Evolutionary conservation across 768 basidiomycete genomes (phyloP).

Genomic region (Chalciporus sphaerocephalus): DNA sequence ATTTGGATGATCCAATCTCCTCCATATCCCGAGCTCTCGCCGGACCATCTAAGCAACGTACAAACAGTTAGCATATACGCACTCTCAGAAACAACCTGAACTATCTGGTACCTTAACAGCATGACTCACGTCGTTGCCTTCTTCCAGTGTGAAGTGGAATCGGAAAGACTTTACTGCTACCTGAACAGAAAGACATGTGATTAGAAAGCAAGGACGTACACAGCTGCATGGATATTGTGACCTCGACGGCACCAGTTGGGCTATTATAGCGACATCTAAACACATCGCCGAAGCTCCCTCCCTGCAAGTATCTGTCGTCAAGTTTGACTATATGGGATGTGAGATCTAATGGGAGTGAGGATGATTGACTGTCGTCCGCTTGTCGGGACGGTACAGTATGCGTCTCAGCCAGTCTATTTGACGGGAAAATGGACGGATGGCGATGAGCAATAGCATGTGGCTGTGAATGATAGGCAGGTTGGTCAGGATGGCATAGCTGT

Average conservation of each 20-base stretch:
- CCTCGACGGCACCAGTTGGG: background rate
- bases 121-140: background rate
- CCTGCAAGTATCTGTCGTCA: background rate
- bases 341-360: slow-evolving; percentile 3
- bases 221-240: background rate
- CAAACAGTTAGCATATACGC: too few species aligned
- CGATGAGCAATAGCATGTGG: too few species aligned
- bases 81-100: background rate
- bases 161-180: background rate
- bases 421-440: too few species aligned
- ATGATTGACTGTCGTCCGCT: too few species aligned
- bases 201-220: background rate
- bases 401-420: background rate
- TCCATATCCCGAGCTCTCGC: slow-evolving; percentile 2
- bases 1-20: slow-evolving; percentile 2
- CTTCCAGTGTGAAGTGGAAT: background rate
- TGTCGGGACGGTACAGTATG: too few species aligned
- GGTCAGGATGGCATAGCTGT: too few species aligned
- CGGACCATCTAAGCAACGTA: background rate
- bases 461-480: too few species aligned
- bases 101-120: background rate
- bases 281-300: slow-evolving; percentile 5
- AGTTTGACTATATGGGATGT: background rate
- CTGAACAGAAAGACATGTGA: background rate
- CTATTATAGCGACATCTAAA: background rate